Conservation (phyloP, 768 basidiomycete species). For the Tricholoma saponaceum region DNA sequence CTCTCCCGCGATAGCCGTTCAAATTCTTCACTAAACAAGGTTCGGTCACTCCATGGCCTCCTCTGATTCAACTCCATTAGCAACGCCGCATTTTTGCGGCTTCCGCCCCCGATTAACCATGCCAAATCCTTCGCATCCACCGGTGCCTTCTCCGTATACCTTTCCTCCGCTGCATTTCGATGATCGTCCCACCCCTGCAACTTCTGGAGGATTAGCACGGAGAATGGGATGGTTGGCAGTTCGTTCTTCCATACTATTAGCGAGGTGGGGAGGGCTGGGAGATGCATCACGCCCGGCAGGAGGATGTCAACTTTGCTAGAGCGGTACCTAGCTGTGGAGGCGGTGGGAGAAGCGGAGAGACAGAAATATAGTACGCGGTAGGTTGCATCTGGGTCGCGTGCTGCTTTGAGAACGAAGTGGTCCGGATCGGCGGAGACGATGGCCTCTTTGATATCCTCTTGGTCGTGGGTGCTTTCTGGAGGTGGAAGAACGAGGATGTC, state of each 20-base stretch:
- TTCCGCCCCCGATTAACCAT: background rate
- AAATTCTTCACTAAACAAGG: constrained; percentile 11
- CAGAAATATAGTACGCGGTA: constrained; percentile 13
- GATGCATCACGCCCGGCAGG: constrained; percentile 15
- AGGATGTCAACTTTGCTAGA: constrained; percentile 15
- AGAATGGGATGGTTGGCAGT: constrained; percentile 13
- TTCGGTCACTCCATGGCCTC: constrained; percentile 3
- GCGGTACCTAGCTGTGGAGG: background rate
- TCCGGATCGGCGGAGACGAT: constrained; percentile 7
- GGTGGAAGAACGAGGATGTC: constrained; percentile 13
- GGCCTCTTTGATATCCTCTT: constrained; percentile 10
- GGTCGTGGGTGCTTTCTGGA: background rate
- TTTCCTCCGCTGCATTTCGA: constrained; percentile 5
- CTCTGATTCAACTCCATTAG: background rate
- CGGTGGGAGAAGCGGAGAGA: background rate
- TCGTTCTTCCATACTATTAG: constrained; percentile 3
- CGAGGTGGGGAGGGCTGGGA: constrained; percentile 5
- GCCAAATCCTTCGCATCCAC: constrained; percentile 12
- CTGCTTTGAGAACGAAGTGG: constrained; percentile 10
- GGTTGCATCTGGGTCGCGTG: constrained; percentile 11
- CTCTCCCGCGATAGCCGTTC: constrained; percentile 8
- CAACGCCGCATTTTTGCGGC: constrained; percentile 1
- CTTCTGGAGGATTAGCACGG: constrained; percentile 14
- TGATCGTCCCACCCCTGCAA: constrained; percentile 18
- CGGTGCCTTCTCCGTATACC: constrained; percentile 10